phyloP scores from a whole-genome alignment of 1,284 basidiomycete species.

The Abortiporus biennis region DNA sequence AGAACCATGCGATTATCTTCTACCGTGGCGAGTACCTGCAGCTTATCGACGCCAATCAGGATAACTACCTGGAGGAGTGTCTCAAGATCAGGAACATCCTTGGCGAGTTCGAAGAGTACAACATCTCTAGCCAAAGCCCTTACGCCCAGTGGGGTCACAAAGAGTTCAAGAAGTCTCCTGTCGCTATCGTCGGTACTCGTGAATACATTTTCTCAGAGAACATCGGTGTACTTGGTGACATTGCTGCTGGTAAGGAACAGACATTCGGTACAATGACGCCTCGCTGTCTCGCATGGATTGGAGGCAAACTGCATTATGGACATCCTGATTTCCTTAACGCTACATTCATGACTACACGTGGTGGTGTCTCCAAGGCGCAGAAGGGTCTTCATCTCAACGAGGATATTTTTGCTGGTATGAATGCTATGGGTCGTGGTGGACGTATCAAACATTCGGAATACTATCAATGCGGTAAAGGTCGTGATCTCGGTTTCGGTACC shows the following conservation, averaged over 20 bases:
- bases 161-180: slow-evolving; percentile 86
- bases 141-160: slow-evolving; percentile 93
- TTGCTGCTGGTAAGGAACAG: slow-evolving; percentile 99
- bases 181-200: slow-evolving; percentile 97
- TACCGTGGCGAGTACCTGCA: slow-evolving; percentile 99
- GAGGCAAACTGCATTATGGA: slow-evolving; percentile 98
- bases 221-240: slow-evolving; percentile 98
- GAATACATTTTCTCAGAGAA: slow-evolving; percentile 99
- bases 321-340: slow-evolving; percentile 99
- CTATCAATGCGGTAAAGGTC: slow-evolving; percentile 98
- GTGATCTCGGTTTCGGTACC: slow-evolving; percentile 99
- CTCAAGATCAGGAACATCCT: slow-evolving; percentile 98
- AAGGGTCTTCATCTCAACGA: slow-evolving; percentile 99
- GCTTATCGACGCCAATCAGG: slow-evolving; percentile 99
- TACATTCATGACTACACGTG: slow-evolving; percentile 97
- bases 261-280: slow-evolving; percentile 99
- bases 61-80: slow-evolving; percentile 99
- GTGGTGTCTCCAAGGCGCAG: slow-evolving; percentile 98
- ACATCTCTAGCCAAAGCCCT: slow-evolving; percentile 87
- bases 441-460: slow-evolving; percentile 99
- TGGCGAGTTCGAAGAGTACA: slow-evolving; percentile 96
- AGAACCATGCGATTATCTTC: slow-evolving; percentile 99
- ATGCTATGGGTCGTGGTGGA: slow-evolving; percentile 95
- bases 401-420: slow-evolving; percentile 99
- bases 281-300: slow-evolving; percentile 93